Conservation (phyloP, 2,329 filamentous ascomycete genomes). For the Chaetomiaceae sp. region DNA sequence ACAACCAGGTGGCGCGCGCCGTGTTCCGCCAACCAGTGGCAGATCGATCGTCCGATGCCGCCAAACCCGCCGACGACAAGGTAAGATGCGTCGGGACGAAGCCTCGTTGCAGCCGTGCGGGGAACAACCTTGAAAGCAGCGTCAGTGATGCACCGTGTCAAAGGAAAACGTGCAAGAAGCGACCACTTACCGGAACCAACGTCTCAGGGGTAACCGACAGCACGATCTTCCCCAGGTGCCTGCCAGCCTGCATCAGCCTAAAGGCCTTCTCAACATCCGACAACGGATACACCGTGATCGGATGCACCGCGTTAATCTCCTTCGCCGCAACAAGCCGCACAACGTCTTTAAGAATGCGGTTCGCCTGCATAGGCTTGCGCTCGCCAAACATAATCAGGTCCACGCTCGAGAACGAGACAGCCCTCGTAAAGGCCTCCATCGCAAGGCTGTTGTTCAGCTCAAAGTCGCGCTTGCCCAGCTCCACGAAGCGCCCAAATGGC, state of each 20-base stretch:
- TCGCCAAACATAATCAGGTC: slow-evolving; percentile 27
- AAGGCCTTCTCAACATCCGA: slow-evolving; percentile 34
- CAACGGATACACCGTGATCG: slow-evolving; percentile 25
- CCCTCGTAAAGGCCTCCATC: slow-evolving; percentile 39
- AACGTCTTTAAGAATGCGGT: slow-evolving; percentile 20
- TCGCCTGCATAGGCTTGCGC: slow-evolving; percentile 14
- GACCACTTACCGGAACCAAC: slow-evolving; percentile 21
- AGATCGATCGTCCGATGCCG: slow-evolving; percentile 29
- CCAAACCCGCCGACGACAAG: slow-evolving; percentile 32
- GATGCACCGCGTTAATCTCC: slow-evolving; percentile 24
- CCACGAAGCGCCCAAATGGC: slow-evolving; percentile 13
- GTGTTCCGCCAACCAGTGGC: slow-evolving; percentile 26
- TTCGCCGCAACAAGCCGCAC: slow-evolving; percentile 24
- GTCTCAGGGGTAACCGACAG: slow-evolving; percentile 23
- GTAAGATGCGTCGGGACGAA: slow-evolving; percentile 26
- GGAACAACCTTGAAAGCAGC: slow-evolving; percentile 9
- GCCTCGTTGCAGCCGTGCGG: neutral
- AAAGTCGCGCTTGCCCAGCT: slow-evolving; percentile 22
- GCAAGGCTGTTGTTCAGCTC: slow-evolving; percentile 35
- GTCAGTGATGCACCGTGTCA: no score
- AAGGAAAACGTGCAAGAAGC: neutral
- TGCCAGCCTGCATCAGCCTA: slow-evolving; percentile 37
- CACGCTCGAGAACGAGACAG: slow-evolving; percentile 31
- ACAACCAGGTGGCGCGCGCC: slow-evolving; percentile 29
- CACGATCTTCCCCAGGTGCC: slow-evolving; percentile 41